Conservation (phyloP, 73 alveolate species). For the Paramecium biaurelia region DNA sequence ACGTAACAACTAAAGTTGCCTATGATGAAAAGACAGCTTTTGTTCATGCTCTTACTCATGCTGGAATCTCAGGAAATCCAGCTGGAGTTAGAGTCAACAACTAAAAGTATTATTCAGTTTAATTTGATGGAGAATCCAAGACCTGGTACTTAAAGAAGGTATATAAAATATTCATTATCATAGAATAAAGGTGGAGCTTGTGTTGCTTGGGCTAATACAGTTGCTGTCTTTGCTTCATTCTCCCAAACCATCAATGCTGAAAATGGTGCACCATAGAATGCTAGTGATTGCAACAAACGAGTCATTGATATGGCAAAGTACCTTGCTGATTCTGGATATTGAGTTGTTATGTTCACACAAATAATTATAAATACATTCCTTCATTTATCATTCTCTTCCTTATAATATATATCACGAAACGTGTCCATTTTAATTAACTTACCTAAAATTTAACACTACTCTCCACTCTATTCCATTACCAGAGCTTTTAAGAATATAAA, state of each 20-base stretch:
- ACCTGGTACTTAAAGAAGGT: constrained; percentile 50
- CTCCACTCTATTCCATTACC: background rate
- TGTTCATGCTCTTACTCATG: background rate
- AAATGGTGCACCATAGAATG: constrained; percentile 35
- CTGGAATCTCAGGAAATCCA: background rate
- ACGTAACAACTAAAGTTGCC: background rate
- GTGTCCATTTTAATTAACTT: background rate
- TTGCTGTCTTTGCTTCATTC: constrained; percentile 39
- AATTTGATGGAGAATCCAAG: background rate
- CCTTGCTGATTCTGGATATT: constrained; percentile 27
- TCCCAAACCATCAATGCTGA: constrained; percentile 47
- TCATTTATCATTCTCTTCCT: background rate
- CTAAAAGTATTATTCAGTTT: constrained; percentile 17
- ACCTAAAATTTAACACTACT: background rate
- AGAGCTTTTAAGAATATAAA: background rate
- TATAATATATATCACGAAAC: background rate
- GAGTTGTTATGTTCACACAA: constrained; percentile 3
- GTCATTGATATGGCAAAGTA: constrained; percentile 27
- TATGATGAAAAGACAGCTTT: constrained; percentile 19
- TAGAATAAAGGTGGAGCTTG: constrained; percentile 51
- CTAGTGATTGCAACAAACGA: constrained; percentile 23
- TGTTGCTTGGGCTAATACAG: constrained; percentile 11
- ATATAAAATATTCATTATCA: background rate
- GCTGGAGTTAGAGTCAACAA: constrained; percentile 44
- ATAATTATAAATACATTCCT: background rate